Evolutionary conservation across 306 rosid species (phyloP).

Genomic region (Senna siamea): DNA sequence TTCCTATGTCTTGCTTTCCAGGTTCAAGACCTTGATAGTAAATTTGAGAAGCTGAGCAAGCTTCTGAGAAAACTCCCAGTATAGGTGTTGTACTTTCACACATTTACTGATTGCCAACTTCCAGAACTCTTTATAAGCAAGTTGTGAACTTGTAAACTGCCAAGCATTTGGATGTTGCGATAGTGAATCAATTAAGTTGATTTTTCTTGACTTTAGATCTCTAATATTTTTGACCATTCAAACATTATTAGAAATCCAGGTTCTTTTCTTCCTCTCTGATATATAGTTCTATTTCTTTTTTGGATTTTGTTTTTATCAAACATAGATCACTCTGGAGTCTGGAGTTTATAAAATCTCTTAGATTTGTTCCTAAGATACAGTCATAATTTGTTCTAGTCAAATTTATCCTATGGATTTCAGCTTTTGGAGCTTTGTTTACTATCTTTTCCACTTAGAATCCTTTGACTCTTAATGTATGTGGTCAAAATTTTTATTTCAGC

Average conservation of each 20-base stretch:
- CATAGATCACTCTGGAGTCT: constrained; percentile 1
- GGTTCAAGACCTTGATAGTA: constrained; percentile 85
- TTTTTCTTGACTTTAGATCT: constrained; percentile 5
- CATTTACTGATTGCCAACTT: constrained; percentile 17
- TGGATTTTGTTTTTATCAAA: constrained; percentile 19
- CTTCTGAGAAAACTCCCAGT: constrained; percentile 85
- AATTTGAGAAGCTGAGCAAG: constrained; percentile 73
- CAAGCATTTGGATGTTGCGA: neutral
- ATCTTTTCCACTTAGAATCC: neutral
- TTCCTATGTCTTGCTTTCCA: constrained; percentile 32
- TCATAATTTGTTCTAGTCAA: neutral
- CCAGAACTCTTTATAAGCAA: neutral
- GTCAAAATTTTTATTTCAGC: constrained; percentile 62
- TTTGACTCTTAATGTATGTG: constrained; percentile 31
- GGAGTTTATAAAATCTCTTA: constrained; percentile 12
- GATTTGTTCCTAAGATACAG: constrained; percentile 27
- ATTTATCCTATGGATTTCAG: neutral
- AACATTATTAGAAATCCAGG: too few relatives aligned
- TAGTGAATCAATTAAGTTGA: constrained; percentile 11
- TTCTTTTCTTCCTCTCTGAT: constrained; percentile 47
- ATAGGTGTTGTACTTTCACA: constrained; percentile 31
- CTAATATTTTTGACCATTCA: neutral
- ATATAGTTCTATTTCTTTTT: constrained; percentile 12
- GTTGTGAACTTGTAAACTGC: neutral
- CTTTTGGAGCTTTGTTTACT: constrained; percentile 36